phyloP scores from a whole-genome alignment of 73 alveolate genomes.

The Tetrahymena thermophila region DNA sequence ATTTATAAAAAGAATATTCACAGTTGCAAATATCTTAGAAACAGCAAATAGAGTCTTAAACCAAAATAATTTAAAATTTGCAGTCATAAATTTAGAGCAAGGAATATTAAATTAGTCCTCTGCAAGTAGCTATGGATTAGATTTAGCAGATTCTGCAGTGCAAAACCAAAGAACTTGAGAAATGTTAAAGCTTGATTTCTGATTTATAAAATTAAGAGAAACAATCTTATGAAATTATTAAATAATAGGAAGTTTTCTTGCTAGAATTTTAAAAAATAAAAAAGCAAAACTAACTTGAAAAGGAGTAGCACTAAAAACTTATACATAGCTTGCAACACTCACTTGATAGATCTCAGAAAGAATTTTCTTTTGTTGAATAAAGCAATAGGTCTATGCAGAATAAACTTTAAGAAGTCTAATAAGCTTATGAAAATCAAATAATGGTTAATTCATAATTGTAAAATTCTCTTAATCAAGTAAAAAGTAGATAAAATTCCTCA shows the following conservation, averaged over 20 bases:
- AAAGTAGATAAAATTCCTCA: background rate
- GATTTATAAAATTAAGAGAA: background rate
- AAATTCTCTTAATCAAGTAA: background rate
- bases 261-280: background rate
- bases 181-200: background rate
- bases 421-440: background rate
- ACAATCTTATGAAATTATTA: background rate
- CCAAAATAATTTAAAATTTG: background rate
- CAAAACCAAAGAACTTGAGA: background rate
- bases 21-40: background rate
- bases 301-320: background rate
- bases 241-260: background rate
- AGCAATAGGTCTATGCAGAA: background rate
- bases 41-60: background rate
- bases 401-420: background rate
- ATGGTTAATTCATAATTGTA: background rate
- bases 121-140: background rate
- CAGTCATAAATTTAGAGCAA: background rate
- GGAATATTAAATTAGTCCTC: background rate
- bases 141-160: background rate
- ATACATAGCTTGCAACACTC: background rate
- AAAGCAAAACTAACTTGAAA: background rate
- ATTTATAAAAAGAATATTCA: background rate
- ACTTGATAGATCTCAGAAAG: background rate
- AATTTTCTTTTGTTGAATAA: background rate